phyloP scores from a whole-genome alignment of 2,329 filamentous ascomycete genomes.

The Pseudofabraea citricarpa region DNA sequence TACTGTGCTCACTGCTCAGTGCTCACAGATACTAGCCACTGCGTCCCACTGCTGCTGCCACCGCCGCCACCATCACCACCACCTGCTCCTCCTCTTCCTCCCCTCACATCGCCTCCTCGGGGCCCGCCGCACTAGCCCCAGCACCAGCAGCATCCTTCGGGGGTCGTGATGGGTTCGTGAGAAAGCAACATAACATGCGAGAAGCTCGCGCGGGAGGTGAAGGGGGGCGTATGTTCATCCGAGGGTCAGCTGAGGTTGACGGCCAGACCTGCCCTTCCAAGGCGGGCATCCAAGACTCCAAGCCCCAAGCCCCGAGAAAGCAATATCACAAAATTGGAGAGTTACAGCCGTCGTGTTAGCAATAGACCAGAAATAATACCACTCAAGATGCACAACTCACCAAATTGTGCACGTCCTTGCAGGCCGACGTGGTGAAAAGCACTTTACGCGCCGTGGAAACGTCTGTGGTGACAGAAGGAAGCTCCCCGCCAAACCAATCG shows the following conservation, averaged over 20 bases:
- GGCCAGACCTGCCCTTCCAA: not conserved
- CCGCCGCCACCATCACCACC: too few relatives aligned
- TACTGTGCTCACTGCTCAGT: too few relatives aligned
- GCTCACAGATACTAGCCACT: too few relatives aligned
- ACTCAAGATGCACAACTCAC: not conserved
- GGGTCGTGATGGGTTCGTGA: too few relatives aligned
- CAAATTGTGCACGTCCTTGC: constrained; percentile 5
- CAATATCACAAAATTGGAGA: not conserved
- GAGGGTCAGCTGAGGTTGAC: not conserved
- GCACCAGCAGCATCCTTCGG: too few relatives aligned
- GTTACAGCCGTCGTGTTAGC: not conserved
- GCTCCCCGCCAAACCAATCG: constrained; percentile 16
- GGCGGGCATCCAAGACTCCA: not conserved
- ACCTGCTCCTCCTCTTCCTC: too few relatives aligned
- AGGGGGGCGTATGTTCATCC: not conserved
- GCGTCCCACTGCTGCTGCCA: too few relatives aligned
- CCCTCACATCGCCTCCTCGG: too few relatives aligned
- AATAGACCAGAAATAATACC: too few relatives aligned
- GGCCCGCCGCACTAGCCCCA: too few relatives aligned
- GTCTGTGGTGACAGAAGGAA: constrained; percentile 20
- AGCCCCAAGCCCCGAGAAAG: not conserved
- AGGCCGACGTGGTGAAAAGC: constrained; percentile 2
- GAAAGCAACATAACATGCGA: too few relatives aligned
- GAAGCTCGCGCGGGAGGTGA: too few relatives aligned
- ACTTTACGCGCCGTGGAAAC: constrained; percentile 25